A percentile compares a stretch with the other conserved stretches of the same genome.
Conservation (phyloP, 2,329 filamentous ascomycete genomes). For the Hymenoscyphus fructigenus region DNA sequence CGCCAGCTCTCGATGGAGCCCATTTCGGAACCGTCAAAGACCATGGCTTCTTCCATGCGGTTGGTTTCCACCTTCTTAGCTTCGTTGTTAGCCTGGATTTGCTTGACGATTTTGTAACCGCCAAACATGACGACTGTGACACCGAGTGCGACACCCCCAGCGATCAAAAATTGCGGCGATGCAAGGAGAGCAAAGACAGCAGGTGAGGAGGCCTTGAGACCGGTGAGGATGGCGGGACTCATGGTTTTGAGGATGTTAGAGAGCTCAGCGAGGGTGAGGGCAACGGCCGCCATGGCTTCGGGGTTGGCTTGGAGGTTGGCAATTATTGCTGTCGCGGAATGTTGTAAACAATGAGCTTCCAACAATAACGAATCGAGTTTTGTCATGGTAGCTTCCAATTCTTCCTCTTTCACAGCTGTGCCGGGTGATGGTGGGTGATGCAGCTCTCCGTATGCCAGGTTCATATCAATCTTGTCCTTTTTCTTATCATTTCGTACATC, state of each 20-base stretch:
- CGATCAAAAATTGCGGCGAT: constrained; percentile 92
- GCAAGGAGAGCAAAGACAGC: constrained; percentile 83
- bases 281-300: constrained; percentile 90
- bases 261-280: constrained; percentile 87
- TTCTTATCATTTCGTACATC: constrained; percentile 21
- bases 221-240: constrained; percentile 73
- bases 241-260: constrained; percentile 79
- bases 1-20: constrained; percentile 37
- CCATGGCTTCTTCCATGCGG: constrained; percentile 32
- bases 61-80: constrained; percentile 19
- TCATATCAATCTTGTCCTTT: constrained; percentile 70
- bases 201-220: constrained; percentile 79
- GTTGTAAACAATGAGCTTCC: constrained; percentile 85
- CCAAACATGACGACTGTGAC: constrained; percentile 96
- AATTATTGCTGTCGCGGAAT: constrained; percentile 81
- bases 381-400: constrained; percentile 66
- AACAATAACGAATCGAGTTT: constrained; percentile 76
- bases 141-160: constrained; percentile 82
- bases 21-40: constrained; percentile 28
- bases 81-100: constrained; percentile 55
- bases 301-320: constrained; percentile 77
- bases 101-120: constrained; percentile 96
- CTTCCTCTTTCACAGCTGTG: constrained; percentile 47
- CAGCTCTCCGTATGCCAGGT: constrained; percentile 85
- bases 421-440: constrained; percentile 45